These are phyloP conservation scores for Capsicum baccatum DNA, from an alignment of 257 asterid genomes.

Conservation along the genomic window DNA sequence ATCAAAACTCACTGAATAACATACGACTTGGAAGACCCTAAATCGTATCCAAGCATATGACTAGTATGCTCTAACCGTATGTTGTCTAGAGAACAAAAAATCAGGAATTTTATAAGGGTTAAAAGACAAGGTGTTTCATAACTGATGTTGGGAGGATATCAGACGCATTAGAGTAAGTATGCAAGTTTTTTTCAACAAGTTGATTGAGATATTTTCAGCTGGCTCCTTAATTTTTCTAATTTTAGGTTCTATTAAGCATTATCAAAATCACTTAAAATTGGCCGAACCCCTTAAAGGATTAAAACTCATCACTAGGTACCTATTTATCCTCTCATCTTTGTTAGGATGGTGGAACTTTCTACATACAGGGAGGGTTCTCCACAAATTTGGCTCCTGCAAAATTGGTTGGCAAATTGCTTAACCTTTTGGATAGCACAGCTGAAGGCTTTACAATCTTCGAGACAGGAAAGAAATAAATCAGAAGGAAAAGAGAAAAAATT, in stretches of 20 bases:
- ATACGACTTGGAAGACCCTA: too few species aligned
- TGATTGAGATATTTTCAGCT: conserved; percentile 17
- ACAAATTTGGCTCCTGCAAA: conserved; percentile 82
- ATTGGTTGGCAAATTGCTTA: conserved; percentile 77
- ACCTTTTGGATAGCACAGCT: conserved; percentile 81
- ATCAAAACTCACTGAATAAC: too few species aligned
- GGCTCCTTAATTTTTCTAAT: conserved; percentile 32
- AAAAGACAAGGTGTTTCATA: conserved; percentile 23
- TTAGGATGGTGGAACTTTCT: conserved; percentile 34
- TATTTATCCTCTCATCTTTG: background rate
- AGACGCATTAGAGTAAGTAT: conserved; percentile 78
- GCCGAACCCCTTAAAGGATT: conserved; percentile 85
- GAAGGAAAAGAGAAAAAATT: too few species aligned
- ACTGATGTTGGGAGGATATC: conserved; percentile 96
- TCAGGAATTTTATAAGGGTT: too few species aligned
- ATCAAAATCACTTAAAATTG: conserved; percentile 75
- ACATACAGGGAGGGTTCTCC: conserved; percentile 88
- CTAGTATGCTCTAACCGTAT: too few species aligned
- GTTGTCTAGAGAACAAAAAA: too few species aligned
- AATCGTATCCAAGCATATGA: too few species aligned
- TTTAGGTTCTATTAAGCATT: conserved; percentile 94
- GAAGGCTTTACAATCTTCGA: too few species aligned
- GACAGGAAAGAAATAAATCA: too few species aligned
- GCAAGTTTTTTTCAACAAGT: background rate
- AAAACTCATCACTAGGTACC: conserved; percentile 66